Evolutionary conservation across 106 monocot genomes (phyloP), one percentile per base, ranked within the genome.

Genomic region (Dactylorhiza incarnata): DNA sequence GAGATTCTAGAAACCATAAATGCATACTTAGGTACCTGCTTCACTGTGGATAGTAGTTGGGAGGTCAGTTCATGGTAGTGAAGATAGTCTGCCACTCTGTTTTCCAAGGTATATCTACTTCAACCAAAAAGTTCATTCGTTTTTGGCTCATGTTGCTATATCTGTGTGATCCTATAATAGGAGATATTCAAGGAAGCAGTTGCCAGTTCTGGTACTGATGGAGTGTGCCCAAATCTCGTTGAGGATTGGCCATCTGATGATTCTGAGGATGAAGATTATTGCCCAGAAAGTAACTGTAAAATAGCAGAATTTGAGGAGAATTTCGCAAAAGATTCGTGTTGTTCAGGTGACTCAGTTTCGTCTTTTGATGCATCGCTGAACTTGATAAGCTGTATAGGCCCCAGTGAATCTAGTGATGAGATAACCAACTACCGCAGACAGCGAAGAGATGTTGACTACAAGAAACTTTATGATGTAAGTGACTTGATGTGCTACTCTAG

Each of bases 211-310:
- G 77, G 82, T 66, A 44, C 17, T 79, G 86, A 85, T 48, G 84
- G 80, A 58, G 23, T 73, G 50, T 61, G 49, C 73, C 73, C 79
- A n/a, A 66, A 84, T 73, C 75, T 74, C 73, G 79, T 73, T 49
- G 76, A 84, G 50, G 95, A 87, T 74, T 95, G 92, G 89, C 91
- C 92, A 78, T 92, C 95, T 77, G 95, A 95, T 44, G 89, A 95
- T 81, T 89, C 92, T 74, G 87, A 78, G 67, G 95, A 95, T 80
- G 89, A 87, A 77, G 95, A 95, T 75, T 95, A 92, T 79, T 53
- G 79, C 80, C 95, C 95, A 48, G 91, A 88, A 53, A 48, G 9
- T 63, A 81, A 73, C 55, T 49, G 56, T 61, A 56, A 49, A 63
- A 78, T 72, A 77, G 73, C 59, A 66, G 63, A 50, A 23, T 74